Conservation (phyloP, 441 rosid species). For the Pelargonium citronellum region DNA sequence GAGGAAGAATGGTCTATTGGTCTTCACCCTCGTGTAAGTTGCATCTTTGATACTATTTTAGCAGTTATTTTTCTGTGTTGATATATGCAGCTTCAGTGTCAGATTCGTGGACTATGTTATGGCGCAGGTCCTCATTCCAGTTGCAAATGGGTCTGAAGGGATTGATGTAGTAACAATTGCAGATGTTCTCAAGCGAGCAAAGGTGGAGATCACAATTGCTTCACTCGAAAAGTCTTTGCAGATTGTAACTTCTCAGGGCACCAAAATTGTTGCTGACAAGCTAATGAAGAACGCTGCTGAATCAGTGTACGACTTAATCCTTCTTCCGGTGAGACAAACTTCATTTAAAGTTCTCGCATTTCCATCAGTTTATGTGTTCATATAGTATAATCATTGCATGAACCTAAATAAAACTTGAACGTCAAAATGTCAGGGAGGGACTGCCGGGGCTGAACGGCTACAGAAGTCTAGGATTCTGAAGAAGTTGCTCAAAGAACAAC, state of each 20-base stretch:
- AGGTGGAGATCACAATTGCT: conserved; percentile 72
- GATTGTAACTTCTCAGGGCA: conserved; percentile 69
- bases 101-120: conserved; percentile 5
- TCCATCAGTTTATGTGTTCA: neutral
- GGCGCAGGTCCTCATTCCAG: conserved; percentile 72
- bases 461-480: conserved; percentile 66
- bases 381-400: neutral
- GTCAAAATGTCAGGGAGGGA: conserved; percentile 52
- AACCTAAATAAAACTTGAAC: neutral
- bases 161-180: conserved; percentile 62
- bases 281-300: conserved; percentile 54
- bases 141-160: conserved; percentile 82
- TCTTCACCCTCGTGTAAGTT: conserved; percentile 64
- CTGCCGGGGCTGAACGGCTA: conserved; percentile 48
- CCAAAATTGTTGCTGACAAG: conserved; percentile 70
- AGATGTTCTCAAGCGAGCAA: conserved; percentile 80
- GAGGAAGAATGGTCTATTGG: conserved; percentile 63
- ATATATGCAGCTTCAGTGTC: neutral
- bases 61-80: neutral
- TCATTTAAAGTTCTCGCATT: neutral
- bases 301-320: conserved; percentile 56
- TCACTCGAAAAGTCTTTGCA: conserved; percentile 62
- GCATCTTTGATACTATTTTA: neutral
- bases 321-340: conserved; percentile 70
- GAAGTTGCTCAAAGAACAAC: conserved; percentile 77